phyloP scores from a whole-genome alignment of 371 early-diverging fungal genomes.

The Haplosporangium sp. region DNA sequence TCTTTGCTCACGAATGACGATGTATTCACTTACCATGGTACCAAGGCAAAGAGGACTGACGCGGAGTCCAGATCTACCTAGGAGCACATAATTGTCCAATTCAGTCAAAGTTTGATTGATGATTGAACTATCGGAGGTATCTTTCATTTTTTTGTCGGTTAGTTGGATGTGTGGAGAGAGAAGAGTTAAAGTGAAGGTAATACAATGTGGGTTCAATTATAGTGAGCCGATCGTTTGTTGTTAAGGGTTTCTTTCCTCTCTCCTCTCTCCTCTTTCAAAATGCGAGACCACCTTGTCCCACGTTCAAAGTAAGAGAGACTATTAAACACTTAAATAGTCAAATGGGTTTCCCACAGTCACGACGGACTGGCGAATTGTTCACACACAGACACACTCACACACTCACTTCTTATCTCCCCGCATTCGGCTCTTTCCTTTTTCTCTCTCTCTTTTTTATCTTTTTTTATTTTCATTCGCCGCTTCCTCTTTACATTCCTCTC shows the following conservation, averaged over 20 bases:
- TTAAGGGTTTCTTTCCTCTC: too few species aligned
- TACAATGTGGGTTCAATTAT: too few species aligned
- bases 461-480: not conserved
- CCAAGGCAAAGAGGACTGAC: constrained; percentile 60
- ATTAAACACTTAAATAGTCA: too few species aligned
- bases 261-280: too few species aligned
- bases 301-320: too few species aligned
- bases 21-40: constrained; percentile 44
- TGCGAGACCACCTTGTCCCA: too few species aligned
- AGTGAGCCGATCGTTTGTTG: not conserved
- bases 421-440: not conserved
- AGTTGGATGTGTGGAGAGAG: constrained; percentile 5
- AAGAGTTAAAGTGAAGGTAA: not conserved
- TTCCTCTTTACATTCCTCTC: not conserved
- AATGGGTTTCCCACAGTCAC: too few species aligned
- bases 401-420: not conserved
- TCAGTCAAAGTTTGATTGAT: constrained; percentile 44
- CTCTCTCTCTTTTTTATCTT: not conserved
- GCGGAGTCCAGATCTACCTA: constrained; percentile 57
- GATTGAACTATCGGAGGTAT: constrained; percentile 37
- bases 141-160: constrained; percentile 44
- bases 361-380: too few species aligned
- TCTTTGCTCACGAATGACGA: not conserved
- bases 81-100: constrained; percentile 55
- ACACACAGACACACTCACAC: too few species aligned